These are phyloP conservation scores for Forsythia suspensa DNA, from an alignment of 257 asterid genomes.

Conservation along the genomic window DNA sequence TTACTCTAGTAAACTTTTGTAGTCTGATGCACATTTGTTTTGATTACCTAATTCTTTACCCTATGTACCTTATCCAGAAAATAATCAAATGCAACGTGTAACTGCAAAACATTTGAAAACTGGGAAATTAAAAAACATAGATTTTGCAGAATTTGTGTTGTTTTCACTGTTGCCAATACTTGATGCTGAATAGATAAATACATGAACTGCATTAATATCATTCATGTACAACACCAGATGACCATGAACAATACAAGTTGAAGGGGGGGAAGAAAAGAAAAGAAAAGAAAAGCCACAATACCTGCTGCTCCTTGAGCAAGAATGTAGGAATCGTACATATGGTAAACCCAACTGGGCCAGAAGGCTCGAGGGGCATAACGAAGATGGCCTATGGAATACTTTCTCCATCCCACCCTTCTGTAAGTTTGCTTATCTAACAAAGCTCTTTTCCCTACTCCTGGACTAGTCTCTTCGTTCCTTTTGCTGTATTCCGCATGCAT, in stretches of 20 bases:
- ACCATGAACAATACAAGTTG: neutral
- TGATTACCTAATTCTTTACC: neutral
- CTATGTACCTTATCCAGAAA: slow-evolving; percentile 1
- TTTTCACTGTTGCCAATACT: neutral
- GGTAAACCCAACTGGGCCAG: slow-evolving; percentile 96
- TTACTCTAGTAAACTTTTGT: neutral
- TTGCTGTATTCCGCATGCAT: slow-evolving; percentile 27
- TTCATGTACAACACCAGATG: neutral
- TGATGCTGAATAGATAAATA: neutral
- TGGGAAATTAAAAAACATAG: neutral
- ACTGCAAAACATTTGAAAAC: slow-evolving; percentile 5
- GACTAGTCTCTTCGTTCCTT: slow-evolving; percentile 37
- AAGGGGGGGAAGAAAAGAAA: neutral
- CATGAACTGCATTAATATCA: neutral
- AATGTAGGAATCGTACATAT: slow-evolving; percentile 77
- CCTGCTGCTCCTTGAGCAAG: slow-evolving; percentile 95
- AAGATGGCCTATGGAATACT: slow-evolving; percentile 42
- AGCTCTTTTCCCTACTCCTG: slow-evolving; percentile 31
- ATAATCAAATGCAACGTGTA: neutral
- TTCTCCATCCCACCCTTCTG: slow-evolving; percentile 40
- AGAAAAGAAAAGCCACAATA: slow-evolving; percentile 25
- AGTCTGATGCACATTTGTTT: slow-evolving; percentile 7
- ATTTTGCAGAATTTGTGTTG: neutral
- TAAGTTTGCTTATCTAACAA: slow-evolving; percentile 28
- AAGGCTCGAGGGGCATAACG: slow-evolving; percentile 80